Evolutionary conservation across 345 rosid species (phyloP).

Genomic region (Camelina hispida): DNA sequence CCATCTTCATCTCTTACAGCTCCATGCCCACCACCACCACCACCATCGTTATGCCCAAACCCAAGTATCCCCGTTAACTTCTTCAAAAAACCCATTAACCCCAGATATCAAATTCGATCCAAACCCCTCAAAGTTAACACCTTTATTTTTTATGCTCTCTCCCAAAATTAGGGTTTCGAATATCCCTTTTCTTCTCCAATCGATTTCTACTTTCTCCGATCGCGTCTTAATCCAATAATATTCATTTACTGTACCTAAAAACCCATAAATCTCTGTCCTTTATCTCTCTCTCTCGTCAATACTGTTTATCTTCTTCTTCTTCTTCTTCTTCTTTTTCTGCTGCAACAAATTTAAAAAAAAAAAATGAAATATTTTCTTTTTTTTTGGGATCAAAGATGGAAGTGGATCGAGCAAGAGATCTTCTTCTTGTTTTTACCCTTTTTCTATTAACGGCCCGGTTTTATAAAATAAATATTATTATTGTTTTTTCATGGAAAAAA

Average conservation of each 20-base stretch:
- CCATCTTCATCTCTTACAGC: constrained; percentile 48
- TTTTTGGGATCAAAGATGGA: constrained; percentile 20
- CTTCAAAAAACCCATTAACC: constrained; percentile 76
- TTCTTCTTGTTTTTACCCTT: background rate
- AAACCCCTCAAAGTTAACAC: background rate
- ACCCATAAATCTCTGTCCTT: background rate
- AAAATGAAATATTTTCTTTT: background rate
- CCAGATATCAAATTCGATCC: constrained; percentile 7
- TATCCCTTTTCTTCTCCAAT: constrained; percentile 28
- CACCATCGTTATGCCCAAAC: constrained; percentile 65
- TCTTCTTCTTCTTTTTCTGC: constrained; percentile 1
- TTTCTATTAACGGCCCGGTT: too few species aligned
- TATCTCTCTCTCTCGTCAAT: background rate
- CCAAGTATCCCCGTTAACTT: constrained; percentile 87
- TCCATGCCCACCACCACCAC: constrained; percentile 53
- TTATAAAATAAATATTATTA: too few species aligned
- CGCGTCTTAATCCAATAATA: constrained; percentile 23
- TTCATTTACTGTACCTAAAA: constrained; percentile 6
- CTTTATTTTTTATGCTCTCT: background rate
- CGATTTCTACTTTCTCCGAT: background rate
- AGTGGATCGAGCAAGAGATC: constrained; percentile 6
- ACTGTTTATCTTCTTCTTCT: constrained; percentile 2
- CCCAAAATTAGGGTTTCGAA: constrained; percentile 41
- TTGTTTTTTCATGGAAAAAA: too few species aligned
- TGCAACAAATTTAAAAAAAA: too few species aligned